These are phyloP conservation scores for Acorus gramineus DNA, from an alignment of 106 monocot species.

Conservation along the genomic window DNA sequence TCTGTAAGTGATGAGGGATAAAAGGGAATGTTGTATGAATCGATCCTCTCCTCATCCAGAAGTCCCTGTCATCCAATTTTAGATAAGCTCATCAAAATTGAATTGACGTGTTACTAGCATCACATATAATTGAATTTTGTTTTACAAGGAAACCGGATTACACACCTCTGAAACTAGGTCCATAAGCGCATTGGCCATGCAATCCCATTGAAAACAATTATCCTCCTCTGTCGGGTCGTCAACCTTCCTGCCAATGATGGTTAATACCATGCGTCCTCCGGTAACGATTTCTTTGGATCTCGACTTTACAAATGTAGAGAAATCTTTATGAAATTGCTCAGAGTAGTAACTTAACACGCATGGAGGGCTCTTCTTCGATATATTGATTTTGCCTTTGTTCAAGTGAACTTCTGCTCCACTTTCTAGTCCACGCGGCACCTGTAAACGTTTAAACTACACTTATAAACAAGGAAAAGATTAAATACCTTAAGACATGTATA, in stretches of 20 bases:
- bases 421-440: slow-evolving; percentile 11
- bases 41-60: too few species aligned
- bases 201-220: neutral
- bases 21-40: too few species aligned
- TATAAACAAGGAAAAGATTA: neutral
- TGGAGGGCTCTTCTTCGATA: slow-evolving; percentile 5
- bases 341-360: neutral
- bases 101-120: too few species aligned
- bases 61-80: too few species aligned
- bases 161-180: slow-evolving; percentile 27
- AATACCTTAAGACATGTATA: neutral
- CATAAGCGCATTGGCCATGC: slow-evolving; percentile 24
- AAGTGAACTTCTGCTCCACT: neutral
- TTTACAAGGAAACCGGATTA: too few species aligned
- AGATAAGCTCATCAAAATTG: too few species aligned
- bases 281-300: slow-evolving; percentile 9
- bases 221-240: slow-evolving; percentile 2
- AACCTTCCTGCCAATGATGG: slow-evolving; percentile 14
- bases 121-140: too few species aligned
- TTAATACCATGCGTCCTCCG: slow-evolving; percentile 25
- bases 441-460: too few species aligned
- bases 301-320: slow-evolving; percentile 13
- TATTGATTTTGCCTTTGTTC: slow-evolving; percentile 15
- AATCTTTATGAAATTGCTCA: slow-evolving; percentile 22
- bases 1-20: too few species aligned